These are phyloP conservation scores for Fusarium temperatum DNA, from an alignment of 2,329 filamentous ascomycete genomes.

Conservation along the genomic window DNA sequence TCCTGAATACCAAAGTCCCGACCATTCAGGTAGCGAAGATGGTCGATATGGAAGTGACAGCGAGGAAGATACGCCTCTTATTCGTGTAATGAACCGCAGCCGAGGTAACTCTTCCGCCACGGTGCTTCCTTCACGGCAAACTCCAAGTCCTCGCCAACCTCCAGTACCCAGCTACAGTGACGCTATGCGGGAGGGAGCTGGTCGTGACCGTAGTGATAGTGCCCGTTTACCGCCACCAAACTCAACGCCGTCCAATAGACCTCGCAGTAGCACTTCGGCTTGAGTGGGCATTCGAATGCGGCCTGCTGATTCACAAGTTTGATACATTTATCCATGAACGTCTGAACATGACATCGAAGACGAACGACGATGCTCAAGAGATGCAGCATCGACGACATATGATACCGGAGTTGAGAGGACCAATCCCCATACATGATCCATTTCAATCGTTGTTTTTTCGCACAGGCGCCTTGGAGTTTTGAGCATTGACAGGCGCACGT, in stretches of 20 bases:
- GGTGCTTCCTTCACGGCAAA: slow-evolving; percentile 37
- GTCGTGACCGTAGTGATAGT: slow-evolving; percentile 40
- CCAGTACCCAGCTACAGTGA: slow-evolving; percentile 87
- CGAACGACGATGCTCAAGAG: slow-evolving; percentile 17
- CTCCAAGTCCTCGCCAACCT: slow-evolving; percentile 52
- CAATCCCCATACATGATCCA: slow-evolving; percentile 34
- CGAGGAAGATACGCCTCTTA: slow-evolving; percentile 65
- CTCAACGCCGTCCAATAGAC: slow-evolving; percentile 18
- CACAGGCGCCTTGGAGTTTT: slow-evolving; percentile 43
- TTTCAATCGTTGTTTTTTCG: slow-evolving; percentile 39
- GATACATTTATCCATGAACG: background rate
- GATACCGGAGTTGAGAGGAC: slow-evolving; percentile 38
- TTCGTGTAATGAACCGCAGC: slow-evolving; percentile 60
- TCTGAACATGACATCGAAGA: slow-evolving; percentile 7
- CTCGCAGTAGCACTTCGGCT: slow-evolving; percentile 34
- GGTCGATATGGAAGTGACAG: slow-evolving; percentile 67
- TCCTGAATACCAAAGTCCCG: slow-evolving; percentile 76
- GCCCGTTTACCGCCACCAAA: slow-evolving; percentile 33
- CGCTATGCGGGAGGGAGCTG: slow-evolving; percentile 66
- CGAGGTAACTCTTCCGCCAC: slow-evolving; percentile 61
- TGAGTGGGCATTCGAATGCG: background rate
- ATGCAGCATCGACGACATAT: slow-evolving; percentile 25
- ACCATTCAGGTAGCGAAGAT: slow-evolving; percentile 67
- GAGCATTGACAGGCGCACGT: slow-evolving; percentile 30
- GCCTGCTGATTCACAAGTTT: background rate